phyloP scores from a whole-genome alignment of 768 basidiomycete genomes.

The Daedaleopsis nitida region DNA sequence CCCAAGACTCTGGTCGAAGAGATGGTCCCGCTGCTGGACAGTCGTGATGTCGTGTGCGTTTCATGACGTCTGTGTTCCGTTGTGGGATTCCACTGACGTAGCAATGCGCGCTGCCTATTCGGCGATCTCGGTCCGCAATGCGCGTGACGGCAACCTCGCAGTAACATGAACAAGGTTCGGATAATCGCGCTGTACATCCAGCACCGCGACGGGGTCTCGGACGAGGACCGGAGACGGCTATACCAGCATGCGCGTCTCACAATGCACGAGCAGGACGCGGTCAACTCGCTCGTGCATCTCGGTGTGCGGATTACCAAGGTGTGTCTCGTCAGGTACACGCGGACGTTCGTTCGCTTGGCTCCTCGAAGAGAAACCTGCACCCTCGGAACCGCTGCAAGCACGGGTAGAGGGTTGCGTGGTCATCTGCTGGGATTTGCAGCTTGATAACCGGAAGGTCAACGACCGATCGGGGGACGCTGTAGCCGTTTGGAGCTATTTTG shows the following conservation, averaged over 20 bases:
- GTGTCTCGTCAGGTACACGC: not conserved
- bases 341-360: not conserved
- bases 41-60: conserved; percentile 77
- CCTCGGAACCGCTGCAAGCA: not conserved
- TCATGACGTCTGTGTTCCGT: conserved; percentile 3
- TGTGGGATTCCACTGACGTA: conserved; percentile 9
- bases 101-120: not conserved
- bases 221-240: conserved; percentile 91
- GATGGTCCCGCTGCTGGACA: conserved; percentile 96
- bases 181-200: conserved; percentile 96
- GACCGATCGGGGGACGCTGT: not conserved
- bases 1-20: conserved; percentile 96
- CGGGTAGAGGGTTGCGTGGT: not conserved
- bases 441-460: not conserved
- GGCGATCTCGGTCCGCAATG: not conserved
- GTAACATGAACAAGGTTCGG: conserved; percentile 91
- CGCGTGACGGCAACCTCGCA: conserved; percentile 34
- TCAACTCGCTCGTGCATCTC: conserved; percentile 82
- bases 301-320: conserved; percentile 88
- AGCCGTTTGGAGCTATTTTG: not conserved
- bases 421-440: not conserved
- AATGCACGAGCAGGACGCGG: conserved; percentile 88
- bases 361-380: not conserved
- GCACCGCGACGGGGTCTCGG: conserved; percentile 95
- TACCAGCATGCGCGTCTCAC: conserved; percentile 93